phyloP scores from a whole-genome alignment of 2,329 filamentous ascomycete species.

The Juglanconis sp. region DNA sequence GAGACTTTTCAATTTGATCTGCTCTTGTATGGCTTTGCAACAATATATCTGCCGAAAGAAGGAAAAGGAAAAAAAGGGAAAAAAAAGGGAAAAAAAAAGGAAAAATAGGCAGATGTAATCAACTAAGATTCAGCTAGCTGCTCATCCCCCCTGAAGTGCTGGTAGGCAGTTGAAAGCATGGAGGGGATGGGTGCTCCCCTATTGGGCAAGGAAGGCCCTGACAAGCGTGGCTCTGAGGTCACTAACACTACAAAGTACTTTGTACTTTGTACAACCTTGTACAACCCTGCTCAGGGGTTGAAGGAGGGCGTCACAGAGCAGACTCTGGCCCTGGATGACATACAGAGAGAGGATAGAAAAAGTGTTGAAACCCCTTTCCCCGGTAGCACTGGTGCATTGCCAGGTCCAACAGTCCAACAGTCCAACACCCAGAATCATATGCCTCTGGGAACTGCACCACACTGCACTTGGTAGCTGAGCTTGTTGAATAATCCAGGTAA shows the following conservation, averaged over 20 bases:
- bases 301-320: too few species aligned
- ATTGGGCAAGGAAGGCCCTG: background rate
- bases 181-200: background rate
- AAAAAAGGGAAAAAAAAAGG: background rate
- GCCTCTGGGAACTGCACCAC: too few species aligned
- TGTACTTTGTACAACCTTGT: background rate
- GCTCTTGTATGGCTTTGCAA: too few species aligned
- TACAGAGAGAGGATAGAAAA: background rate
- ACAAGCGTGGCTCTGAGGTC: background rate
- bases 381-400: background rate
- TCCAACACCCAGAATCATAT: too few species aligned
- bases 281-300: slow-evolving; percentile 10
- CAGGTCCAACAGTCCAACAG: too few species aligned
- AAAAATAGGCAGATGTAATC: too few species aligned
- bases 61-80: background rate
- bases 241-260: background rate
- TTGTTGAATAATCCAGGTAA: background rate
- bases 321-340: background rate
- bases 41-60: background rate
- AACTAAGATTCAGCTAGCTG: too few species aligned
- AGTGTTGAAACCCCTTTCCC: background rate
- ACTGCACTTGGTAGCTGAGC: background rate
- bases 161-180: background rate
- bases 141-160: background rate
- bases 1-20: too few species aligned